Conservation (phyloP, 2,329 filamentous ascomycete species). For the Lecanicillium sp. region DNA sequence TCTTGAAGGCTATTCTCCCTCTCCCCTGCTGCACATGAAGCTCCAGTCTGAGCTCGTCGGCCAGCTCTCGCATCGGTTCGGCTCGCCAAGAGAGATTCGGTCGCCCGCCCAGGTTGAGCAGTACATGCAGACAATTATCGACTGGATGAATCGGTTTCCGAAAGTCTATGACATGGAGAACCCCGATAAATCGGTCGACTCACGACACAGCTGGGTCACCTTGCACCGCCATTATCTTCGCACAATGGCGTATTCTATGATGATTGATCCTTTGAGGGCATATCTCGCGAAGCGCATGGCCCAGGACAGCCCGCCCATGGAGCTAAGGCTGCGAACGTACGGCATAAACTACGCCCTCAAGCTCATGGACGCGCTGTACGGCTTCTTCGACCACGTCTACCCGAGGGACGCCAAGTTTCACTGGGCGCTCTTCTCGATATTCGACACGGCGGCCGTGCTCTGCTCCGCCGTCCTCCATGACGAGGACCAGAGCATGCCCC, state of each 20-base stretch:
- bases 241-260: conserved; percentile 34
- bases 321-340: conserved; percentile 29
- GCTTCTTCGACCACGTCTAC: conserved; percentile 9
- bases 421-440: conserved; percentile 40
- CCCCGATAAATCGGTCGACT: conserved; percentile 34
- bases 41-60: conserved; percentile 26
- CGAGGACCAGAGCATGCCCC: conserved; percentile 28
- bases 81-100: conserved; percentile 19
- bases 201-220: conserved; percentile 30
- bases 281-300: conserved; percentile 32
- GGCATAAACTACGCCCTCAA: conserved; percentile 37
- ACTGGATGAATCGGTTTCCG: conserved; percentile 36
- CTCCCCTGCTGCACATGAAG: conserved; percentile 21
- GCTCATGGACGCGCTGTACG: conserved; percentile 30
- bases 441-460: conserved; percentile 41
- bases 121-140: conserved; percentile 27
- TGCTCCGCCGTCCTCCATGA: conserved; percentile 46
- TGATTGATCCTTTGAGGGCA: conserved; percentile 36
- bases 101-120: conserved; percentile 21
- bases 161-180: conserved; percentile 27
- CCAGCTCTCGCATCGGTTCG: conserved; percentile 22
- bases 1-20: conserved; percentile 10
- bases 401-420: conserved; percentile 36
- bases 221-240: conserved; percentile 39
- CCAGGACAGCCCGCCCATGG: conserved; percentile 17